Evolutionary conservation across 129 eudicot genomes (phyloP).

Genomic region (Flaveria bidentis): DNA sequence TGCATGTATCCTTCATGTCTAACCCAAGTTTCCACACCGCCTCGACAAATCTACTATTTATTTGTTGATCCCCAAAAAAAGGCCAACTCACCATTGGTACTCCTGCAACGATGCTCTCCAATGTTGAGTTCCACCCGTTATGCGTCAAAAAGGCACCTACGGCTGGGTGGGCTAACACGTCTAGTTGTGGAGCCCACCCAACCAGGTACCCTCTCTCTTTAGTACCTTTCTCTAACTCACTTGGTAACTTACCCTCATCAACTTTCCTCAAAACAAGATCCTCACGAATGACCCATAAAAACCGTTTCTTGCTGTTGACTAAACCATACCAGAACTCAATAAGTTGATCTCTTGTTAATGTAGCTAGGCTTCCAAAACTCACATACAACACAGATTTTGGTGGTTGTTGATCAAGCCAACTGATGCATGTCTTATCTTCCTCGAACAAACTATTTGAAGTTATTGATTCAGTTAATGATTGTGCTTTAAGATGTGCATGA

Average conservation of each 20-base stretch:
- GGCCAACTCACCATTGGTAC: slow-evolving; percentile 43
- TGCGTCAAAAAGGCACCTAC: slow-evolving; percentile 52
- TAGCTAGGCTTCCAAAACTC: slow-evolving; percentile 43
- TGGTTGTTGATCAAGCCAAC: slow-evolving; percentile 54
- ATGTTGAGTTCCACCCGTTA: slow-evolving; percentile 52
- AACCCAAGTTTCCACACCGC: slow-evolving; percentile 50
- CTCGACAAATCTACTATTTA: slow-evolving; percentile 36
- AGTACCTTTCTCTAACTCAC: slow-evolving; percentile 20
- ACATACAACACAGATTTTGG: slow-evolving; percentile 54
- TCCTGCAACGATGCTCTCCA: slow-evolving; percentile 43
- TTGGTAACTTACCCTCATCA: slow-evolving; percentile 7
- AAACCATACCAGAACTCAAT: slow-evolving; percentile 60
- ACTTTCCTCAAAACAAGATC: slow-evolving; percentile 27
- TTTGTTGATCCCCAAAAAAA: slow-evolving; percentile 30
- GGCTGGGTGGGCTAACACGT: slow-evolving; percentile 41
- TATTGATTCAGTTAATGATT: slow-evolving; percentile 17
- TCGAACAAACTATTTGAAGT: slow-evolving; percentile 51
- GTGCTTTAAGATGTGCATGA: slow-evolving; percentile 50
- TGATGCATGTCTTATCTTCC: slow-evolving; percentile 53
- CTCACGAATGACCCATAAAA: slow-evolving; percentile 55
- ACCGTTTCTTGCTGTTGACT: slow-evolving; percentile 42
- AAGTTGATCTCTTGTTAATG: slow-evolving; percentile 44
- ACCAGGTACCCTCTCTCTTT: slow-evolving; percentile 38
- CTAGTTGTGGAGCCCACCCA: slow-evolving; percentile 55
- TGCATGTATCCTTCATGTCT: slow-evolving; percentile 63